Base-by-base conservation (phyloP, 371 early-diverging fungal genomes). In the Mortierella sp. region DNA sequence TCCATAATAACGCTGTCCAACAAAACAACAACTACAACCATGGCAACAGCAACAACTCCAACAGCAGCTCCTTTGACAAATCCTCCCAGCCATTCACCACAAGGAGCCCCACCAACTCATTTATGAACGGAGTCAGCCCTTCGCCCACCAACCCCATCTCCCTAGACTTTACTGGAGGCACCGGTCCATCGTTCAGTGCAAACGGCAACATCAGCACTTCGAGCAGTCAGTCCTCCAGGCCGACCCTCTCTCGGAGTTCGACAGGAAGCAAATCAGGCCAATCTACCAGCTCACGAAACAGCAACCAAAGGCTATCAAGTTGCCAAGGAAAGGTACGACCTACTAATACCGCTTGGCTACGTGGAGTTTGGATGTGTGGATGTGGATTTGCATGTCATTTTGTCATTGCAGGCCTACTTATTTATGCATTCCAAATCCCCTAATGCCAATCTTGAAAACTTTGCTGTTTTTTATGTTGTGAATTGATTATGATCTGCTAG, bases 71-170 rank as follows among this genome's bases (percentile, higher is more conserved):
- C 1, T 37, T 29, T 45, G 50, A 68, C 39, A 45, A 48, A 22
- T 63, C 70, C 52, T 39, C 50, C 22, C 72, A 41, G 45, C 43
- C 22, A 66, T 64, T 48, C 68, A 58, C 31, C 40, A 24, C 74
- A 41, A 77, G 77, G 74, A 71, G 69, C 48, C 72, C 83, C 0
- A 68, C 76, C 6, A 71, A 65, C 16, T 34, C 75, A 31, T 78
- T 75, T 41, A 22, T 66, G 67, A 82, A 77, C 48, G 78, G 82
- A 44, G 43, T 71, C 65, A 68, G 75, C 22, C 82, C 83, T 8
- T 82, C 83, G 31, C 79, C 83, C 44, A 78, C 79, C 48, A 78
- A 72, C 64, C 65, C 83, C 47, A 82, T 82, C 50, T 78, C 78
- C 4, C 53, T 78, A 69, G 79, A 82, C 53, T 82, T 82, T 67